Base-by-base conservation (phyloP, 2,329 filamentous ascomycete genomes). In the Diaporthe batatas region DNA sequence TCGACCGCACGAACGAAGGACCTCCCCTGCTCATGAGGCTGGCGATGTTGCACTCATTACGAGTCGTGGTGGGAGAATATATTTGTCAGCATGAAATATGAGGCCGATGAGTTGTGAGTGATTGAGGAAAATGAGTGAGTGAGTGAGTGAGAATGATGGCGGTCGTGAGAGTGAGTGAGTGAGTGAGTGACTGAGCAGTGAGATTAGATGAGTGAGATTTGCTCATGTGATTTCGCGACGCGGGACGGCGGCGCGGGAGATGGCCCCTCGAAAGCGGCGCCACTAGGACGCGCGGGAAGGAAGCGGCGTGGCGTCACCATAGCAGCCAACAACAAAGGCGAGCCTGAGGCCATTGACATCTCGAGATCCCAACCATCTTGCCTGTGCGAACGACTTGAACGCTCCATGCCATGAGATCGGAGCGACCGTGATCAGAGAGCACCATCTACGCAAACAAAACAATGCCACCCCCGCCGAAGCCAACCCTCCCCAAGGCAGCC, bases 401-500 rank as follows among this genome's bases (percentile, higher is more conserved):
- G 36, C 5, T 18, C 34, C 2, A 12, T 51, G 6, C 11, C 6
- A 1, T 65, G 59, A 51, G 42, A 49, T 53, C 44, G 36, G 29
- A 51, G 5, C 47, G 42, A 14, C 21, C 62, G 62, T 51, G 62
- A 51, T 16, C 44, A 51, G n/a, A n/a, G n/a, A n/a, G n/a, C n/a
- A n/a, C n/a, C n/a, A n/a, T n/a, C n/a, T n/a, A n/a, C n/a, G n/a
- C n/a, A n/a, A n/a, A n/a, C 6, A n/a, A n/a, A 58, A 23, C 42
- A 11, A 77, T 76, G 75, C 72, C 73, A 7, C 57, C 70, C 3
- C 67, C 70, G 2, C 25, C 69, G 2, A 64, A 68, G 6, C 44
- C 70, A 67, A 64, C 75, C 32, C 75, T 79, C 0, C 75, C 79
- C 72, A 82, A 78, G 73, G 81, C 82, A 42, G 83, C 85, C 25